phyloP scores from a whole-genome alignment of 176 grass and related monocot genomes.

The Aegilops umbellulata region DNA sequence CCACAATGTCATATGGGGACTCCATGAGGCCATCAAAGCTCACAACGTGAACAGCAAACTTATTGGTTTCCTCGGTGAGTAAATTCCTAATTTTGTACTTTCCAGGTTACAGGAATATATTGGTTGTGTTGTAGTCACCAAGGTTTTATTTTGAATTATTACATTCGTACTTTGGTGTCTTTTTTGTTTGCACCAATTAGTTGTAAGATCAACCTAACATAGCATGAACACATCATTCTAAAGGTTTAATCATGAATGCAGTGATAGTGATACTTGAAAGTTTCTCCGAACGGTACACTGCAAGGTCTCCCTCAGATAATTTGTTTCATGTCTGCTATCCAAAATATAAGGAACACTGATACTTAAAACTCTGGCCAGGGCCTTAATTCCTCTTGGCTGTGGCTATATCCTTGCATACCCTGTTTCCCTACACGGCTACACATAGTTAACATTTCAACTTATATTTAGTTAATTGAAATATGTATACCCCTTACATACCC shows the following conservation, averaged over 20 bases:
- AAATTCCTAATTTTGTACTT: not conserved
- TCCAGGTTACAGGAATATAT: not conserved
- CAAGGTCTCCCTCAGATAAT: not conserved
- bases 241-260: not conserved
- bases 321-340: not conserved
- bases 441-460: not conserved
- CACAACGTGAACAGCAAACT: conserved; percentile 84
- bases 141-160: not conserved
- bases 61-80: conserved; percentile 91
- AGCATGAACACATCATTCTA: not conserved
- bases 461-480: not conserved
- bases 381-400: not conserved
- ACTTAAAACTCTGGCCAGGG: not conserved
- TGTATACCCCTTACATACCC: not conserved
- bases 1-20: conserved; percentile 96
- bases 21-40: conserved; percentile 84
- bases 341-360: not conserved
- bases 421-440: not conserved
- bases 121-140: not conserved
- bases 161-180: not conserved
- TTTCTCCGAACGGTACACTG: not conserved
- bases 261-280: not conserved
- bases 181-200: conserved; percentile 13
- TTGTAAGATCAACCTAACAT: not conserved
- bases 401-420: not conserved